Percentiles rank a stretch among this genome's conserved stretches.
Evolutionary conservation across 345 rosid genomes (phyloP).

Genomic region (Mangifera indica): DNA sequence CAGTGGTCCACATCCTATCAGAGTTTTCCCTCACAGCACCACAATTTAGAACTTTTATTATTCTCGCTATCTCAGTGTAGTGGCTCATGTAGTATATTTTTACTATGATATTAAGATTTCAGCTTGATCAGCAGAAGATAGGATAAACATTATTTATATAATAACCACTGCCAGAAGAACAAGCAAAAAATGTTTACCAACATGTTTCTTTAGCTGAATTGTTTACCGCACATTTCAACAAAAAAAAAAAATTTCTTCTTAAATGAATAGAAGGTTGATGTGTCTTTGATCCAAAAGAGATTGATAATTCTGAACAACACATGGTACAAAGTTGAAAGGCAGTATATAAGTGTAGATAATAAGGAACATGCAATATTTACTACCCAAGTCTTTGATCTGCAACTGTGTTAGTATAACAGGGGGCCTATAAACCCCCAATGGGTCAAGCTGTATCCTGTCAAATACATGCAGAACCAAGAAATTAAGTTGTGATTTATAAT

Average conservation of each 20-base stretch:
- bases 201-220: background rate
- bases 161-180: background rate
- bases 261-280: background rate
- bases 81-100: conserved; percentile 8
- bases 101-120: too few relatives aligned
- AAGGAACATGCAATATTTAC: background rate
- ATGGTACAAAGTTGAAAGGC: background rate
- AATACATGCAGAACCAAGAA: background rate
- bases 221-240: background rate
- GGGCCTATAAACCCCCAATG: conserved; percentile 73
- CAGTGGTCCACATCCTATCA: background rate
- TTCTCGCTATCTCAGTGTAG: background rate
- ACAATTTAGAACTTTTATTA: background rate
- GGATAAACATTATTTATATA: background rate
- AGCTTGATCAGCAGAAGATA: background rate
- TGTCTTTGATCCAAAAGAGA: background rate
- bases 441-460: conserved; percentile 82
- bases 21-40: background rate
- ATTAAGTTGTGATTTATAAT: background rate
- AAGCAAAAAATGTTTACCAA: background rate
- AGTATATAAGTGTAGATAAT: too few relatives aligned
- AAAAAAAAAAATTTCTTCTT: background rate
- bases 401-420: conserved; percentile 72
- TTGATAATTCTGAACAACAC: background rate
- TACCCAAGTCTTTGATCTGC: conserved; percentile 74